Evolutionary conservation across 139 green algal genomes (phyloP), one percentile per base, ranked within the genome.

Genomic region (Limnomonas spitsbergensis): DNA sequence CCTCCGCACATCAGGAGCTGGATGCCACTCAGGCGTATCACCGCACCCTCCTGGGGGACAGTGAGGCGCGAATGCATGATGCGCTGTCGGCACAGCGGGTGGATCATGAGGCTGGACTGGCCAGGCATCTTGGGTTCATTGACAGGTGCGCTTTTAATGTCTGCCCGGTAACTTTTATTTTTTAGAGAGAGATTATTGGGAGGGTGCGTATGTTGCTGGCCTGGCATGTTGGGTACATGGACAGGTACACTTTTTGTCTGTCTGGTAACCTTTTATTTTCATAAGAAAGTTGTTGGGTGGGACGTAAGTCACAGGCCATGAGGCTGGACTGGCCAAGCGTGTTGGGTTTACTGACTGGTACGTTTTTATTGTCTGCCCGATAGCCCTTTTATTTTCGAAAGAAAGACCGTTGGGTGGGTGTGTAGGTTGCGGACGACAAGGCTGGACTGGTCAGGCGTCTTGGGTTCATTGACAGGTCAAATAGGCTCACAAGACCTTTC

Each of bases 121-220:
- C 78, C 3, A 77, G 87, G 6, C 87, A 91, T 70, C 76, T 91
- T 75, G 82, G 76, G 29, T 89, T 91, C 66, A 87, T 91, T 56
- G 87, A 90, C 78, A 35, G 56, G 56, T 70, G 29, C 20, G 47
- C 20, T 61, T 29, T 14, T 61, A 61, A 29, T 61, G 47, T 20
- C 20, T n/a, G n/a, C n/a, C n/a, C n/a, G n/a, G n/a, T n/a, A n/a
- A n/a, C n/a, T n/a, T n/a, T n/a, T n/a, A n/a, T n/a, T n/a, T n/a
- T n/a, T n/a, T n/a, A n/a, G n/a, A n/a, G n/a, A 61, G 47, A 20
- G 20, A 14, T 61, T 29, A 61, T 20, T 79, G 38, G 3, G 73
- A 76, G 69, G 38, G 40, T 38, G 66, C 24, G 36, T 4, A 40
- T n/a, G 35, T 6, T 39, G 32, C 66, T 73, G 66, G 6, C 35